Evolutionary conservation across 2,329 filamentous ascomycete species (phyloP).

Genomic region (Podosphaera fusca): DNA sequence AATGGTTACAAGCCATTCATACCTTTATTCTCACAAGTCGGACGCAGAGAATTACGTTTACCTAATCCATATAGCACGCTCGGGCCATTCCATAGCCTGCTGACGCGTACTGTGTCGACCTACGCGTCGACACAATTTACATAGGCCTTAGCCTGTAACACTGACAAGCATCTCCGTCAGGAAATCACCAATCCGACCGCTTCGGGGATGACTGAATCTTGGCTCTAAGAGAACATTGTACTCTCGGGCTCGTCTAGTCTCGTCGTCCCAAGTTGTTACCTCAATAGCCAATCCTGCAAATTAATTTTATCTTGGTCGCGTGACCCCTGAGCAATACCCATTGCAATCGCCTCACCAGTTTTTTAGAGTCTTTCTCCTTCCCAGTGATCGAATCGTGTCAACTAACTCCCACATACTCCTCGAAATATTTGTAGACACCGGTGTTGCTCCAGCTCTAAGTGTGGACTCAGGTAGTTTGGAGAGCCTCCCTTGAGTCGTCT

Average conservation of each 20-base stretch:
- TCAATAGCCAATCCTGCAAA: not conserved
- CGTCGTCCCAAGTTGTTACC: not conserved
- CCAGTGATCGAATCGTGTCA: not conserved
- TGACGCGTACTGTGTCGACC: no score
- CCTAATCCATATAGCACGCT: not conserved
- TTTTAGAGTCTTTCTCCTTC: not conserved
- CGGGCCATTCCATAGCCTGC: not conserved
- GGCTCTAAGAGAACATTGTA: not conserved
- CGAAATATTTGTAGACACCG: not conserved
- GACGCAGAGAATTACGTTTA: no score
- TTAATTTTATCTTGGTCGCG: not conserved
- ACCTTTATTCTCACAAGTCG: not conserved
- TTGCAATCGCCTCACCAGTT: not conserved
- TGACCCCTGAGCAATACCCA: not conserved
- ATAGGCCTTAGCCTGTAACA: not conserved
- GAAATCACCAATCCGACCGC: not conserved
- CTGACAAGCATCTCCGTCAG: not conserved
- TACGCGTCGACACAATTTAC: no score
- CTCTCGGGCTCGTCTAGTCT: not conserved
- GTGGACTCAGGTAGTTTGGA: not conserved
- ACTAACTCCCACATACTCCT: not conserved
- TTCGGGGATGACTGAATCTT: not conserved
- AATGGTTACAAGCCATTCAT: no score
- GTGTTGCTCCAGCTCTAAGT: not conserved
- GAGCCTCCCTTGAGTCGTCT: not conserved